Evolutionary conservation across 164 flowering plant species (phyloP).

Genomic region (Kingdonia uniflora): DNA sequence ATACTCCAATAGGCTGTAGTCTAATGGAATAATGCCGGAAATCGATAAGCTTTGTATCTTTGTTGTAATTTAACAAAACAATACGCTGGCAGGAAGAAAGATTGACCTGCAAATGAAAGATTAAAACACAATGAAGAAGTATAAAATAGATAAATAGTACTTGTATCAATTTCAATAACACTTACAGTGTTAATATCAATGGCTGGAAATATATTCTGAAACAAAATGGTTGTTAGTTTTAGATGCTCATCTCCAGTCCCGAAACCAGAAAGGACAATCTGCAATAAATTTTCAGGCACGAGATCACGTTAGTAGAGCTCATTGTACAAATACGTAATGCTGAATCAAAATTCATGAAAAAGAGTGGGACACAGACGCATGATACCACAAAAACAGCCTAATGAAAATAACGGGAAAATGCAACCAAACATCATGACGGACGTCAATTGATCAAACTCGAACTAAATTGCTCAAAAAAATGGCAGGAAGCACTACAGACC

Average conservation of each 20-base stretch:
- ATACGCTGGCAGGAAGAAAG: conserved; percentile 88
- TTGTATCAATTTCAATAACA: conserved; percentile 4
- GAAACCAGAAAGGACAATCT: conserved; percentile 98
- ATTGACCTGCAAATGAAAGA: conserved; percentile 48
- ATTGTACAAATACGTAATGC: too few relatives aligned
- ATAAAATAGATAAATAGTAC: background rate
- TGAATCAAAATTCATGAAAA: too few relatives aligned
- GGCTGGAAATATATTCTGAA: conserved; percentile 90
- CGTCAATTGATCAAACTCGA: too few relatives aligned
- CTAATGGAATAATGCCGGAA: conserved; percentile 90
- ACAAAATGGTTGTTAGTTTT: conserved; percentile 74
- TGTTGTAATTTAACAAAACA: conserved; percentile 77
- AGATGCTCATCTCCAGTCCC: conserved; percentile 76
- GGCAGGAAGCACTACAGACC: too few relatives aligned
- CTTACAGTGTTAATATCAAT: conserved; percentile 90
- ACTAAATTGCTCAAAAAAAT: too few relatives aligned
- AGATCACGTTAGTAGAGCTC: too few relatives aligned
- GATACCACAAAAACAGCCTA: too few relatives aligned
- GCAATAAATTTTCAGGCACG: too few relatives aligned
- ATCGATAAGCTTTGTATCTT: conserved; percentile 83
- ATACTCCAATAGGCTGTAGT: conserved; percentile 88
- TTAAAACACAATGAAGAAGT: background rate
- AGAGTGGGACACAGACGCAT: too few relatives aligned
- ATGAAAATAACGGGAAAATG: too few relatives aligned
- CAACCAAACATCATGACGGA: too few relatives aligned